These are phyloP conservation scores for Tylopilus sp. DNA, from an alignment of 1,284 basidiomycete genomes.

Conservation along the genomic window DNA sequence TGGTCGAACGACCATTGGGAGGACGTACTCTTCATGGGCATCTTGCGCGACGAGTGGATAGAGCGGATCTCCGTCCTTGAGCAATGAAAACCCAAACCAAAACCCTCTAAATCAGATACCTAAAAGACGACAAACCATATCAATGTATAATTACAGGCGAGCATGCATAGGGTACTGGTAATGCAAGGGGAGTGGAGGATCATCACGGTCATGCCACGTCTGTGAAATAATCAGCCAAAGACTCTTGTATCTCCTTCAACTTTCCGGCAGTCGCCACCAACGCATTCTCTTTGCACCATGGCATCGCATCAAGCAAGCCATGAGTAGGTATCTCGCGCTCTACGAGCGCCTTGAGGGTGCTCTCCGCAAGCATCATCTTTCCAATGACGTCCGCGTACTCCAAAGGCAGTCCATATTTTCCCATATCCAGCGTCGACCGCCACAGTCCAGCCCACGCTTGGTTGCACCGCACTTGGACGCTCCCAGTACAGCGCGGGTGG, in stretches of 20 bases:
- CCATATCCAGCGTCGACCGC: constrained; percentile 39
- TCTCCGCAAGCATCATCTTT: constrained; percentile 40
- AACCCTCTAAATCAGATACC: constrained; percentile 5
- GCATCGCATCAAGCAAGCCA: constrained; percentile 39
- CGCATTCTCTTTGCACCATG: constrained; percentile 36
- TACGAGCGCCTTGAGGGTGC: constrained; percentile 40
- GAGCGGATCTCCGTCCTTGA: constrained; percentile 22
- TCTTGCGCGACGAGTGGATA: constrained; percentile 34
- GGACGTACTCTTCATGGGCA: constrained; percentile 31
- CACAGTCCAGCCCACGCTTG: constrained; percentile 42
- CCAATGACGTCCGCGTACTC: constrained; percentile 40
- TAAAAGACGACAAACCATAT: neutral
- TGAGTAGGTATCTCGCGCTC: constrained; percentile 40
- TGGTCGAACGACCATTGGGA: constrained; percentile 31
- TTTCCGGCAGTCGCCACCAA: constrained; percentile 34
- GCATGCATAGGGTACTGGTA: too few relatives aligned
- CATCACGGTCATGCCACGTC: constrained; percentile 28
- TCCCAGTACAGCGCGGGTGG: constrained; percentile 37
- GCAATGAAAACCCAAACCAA: constrained; percentile 11
- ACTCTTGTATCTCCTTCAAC: constrained; percentile 38
- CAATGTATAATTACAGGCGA: constrained; percentile 8
- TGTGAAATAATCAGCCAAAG: constrained; percentile 37
- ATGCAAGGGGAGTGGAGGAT: neutral
- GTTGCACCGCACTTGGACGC: constrained; percentile 39
- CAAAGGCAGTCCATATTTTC: constrained; percentile 35